Percentiles rank a stretch among this genome's conserved stretches.
Evolutionary conservation across 2,329 filamentous ascomycete species (phyloP).

Genomic region (Paraphaeosphaeria minitans): DNA sequence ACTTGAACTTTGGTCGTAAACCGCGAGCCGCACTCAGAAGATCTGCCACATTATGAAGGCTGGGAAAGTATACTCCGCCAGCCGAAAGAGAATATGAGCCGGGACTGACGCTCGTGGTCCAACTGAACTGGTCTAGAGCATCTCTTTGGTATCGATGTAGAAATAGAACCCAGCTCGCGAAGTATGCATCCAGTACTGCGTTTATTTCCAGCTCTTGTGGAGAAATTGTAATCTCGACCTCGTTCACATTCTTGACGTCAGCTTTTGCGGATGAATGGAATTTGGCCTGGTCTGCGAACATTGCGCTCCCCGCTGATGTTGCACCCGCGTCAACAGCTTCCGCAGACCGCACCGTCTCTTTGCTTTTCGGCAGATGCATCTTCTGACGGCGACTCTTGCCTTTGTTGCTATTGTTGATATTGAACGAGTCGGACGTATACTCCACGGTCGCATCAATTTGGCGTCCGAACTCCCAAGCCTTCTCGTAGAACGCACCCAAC

Average conservation of each 20-base stretch:
- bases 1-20: neutral
- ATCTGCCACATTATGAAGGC: slow-evolving; percentile 18
- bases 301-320: neutral
- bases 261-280: neutral
- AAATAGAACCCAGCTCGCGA: slow-evolving; percentile 40
- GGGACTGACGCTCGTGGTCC: slow-evolving; percentile 26
- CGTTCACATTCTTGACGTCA: slow-evolving; percentile 8
- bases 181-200: slow-evolving; percentile 26
- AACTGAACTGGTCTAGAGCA: slow-evolving; percentile 36
- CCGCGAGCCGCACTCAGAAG: neutral
- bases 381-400: neutral
- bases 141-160: slow-evolving; percentile 41
- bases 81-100: slow-evolving; percentile 24
- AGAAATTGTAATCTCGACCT: slow-evolving; percentile 25
- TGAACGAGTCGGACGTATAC: neutral
- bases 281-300: neutral
- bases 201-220: slow-evolving; percentile 15
- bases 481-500: slow-evolving; percentile 32
- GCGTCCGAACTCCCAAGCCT: slow-evolving; percentile 19
- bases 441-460: neutral
- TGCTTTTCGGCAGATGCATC: slow-evolving; percentile 13
- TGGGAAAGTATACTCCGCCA: slow-evolving; percentile 23
- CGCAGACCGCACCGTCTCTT: slow-evolving; percentile 6
- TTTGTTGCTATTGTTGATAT: neutral
- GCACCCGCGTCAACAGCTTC: neutral